These are phyloP conservation scores for Picea sitchensis DNA, from an alignment of 75 land plant genomes.

Conservation along the genomic window DNA sequence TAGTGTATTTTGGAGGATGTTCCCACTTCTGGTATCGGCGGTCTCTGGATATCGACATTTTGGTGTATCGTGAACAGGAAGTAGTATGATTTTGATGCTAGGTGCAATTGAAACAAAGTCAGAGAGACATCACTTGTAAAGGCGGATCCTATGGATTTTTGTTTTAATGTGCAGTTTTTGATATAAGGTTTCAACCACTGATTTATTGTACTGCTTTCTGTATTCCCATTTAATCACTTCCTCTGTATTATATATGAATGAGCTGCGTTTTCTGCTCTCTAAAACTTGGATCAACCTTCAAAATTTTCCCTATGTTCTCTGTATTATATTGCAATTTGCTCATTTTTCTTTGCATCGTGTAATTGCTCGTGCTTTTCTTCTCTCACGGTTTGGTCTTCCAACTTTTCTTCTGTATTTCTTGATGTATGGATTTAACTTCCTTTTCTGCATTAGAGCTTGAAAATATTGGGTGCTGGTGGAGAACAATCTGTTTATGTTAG, in stretches of 20 bases:
- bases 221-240: neutral
- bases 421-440: neutral
- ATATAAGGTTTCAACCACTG: neutral
- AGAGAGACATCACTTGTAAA: constrained; percentile 8
- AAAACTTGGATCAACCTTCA: neutral
- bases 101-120: constrained; percentile 9
- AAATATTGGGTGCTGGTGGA: neutral
- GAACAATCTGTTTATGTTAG: neutral
- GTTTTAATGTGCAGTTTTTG: constrained; percentile 5
- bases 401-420: neutral
- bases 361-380: too few relatives aligned
- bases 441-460: neutral
- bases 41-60: neutral
- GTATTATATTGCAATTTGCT: too few relatives aligned
- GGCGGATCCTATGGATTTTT: constrained; percentile 1
- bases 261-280: neutral
- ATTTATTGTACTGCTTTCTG: neutral
- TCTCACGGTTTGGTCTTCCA: neutral
- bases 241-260: neutral
- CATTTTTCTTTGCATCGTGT: too few relatives aligned
- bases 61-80: neutral
- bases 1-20: constrained; percentile 6
- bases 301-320: neutral
- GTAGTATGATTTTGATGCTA: neutral
- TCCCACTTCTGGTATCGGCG: constrained; percentile 1